phyloP scores from a whole-genome alignment of 2,329 filamentous ascomycete genomes.

The Phoma sp. region DNA sequence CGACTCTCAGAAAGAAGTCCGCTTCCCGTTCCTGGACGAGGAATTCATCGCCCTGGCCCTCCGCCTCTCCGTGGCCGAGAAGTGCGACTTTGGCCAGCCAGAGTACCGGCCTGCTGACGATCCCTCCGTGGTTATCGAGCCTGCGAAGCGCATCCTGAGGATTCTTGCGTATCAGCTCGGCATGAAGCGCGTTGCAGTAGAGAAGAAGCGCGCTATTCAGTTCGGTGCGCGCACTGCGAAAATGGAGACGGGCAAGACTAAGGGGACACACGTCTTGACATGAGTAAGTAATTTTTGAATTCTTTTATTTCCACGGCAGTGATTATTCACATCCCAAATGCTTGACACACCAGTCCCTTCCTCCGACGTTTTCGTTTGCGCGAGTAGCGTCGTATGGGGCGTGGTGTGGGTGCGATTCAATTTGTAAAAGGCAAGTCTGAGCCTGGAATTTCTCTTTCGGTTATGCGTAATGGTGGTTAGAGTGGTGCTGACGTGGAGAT shows the following conservation, averaged over 20 bases:
- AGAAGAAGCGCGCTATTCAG: conserved; percentile 86
- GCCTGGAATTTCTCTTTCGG: conserved; percentile 11
- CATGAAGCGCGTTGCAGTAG: conserved; percentile 73
- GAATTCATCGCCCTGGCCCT: conserved; percentile 82
- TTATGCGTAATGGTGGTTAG: no score
- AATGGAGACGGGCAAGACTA: conserved; percentile 57
- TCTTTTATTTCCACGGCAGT: conserved; percentile 26
- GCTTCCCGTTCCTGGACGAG: conserved; percentile 93
- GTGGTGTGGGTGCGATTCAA: conserved; percentile 29
- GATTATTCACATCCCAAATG: conserved; percentile 40
- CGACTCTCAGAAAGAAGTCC: conserved; percentile 85
- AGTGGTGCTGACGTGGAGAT: no score
- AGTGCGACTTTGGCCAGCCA: conserved; percentile 78
- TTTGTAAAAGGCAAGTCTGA: conserved; percentile 46
- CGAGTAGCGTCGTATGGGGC: conserved; percentile 11
- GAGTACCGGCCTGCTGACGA: conserved; percentile 28
- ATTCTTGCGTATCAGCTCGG: conserved; percentile 77
- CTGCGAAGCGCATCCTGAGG: conserved; percentile 81
- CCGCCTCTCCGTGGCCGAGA: conserved; percentile 75
- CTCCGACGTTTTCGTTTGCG: conserved; percentile 19
- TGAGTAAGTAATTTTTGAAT: conserved; percentile 21
- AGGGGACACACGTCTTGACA: conserved; percentile 54
- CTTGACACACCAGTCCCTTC: conserved; percentile 33
- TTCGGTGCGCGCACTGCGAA: conserved; percentile 52
- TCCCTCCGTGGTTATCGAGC: conserved; percentile 61